Evolutionary conservation across 257 asterid species (phyloP).

Genomic region (Plantago major): DNA sequence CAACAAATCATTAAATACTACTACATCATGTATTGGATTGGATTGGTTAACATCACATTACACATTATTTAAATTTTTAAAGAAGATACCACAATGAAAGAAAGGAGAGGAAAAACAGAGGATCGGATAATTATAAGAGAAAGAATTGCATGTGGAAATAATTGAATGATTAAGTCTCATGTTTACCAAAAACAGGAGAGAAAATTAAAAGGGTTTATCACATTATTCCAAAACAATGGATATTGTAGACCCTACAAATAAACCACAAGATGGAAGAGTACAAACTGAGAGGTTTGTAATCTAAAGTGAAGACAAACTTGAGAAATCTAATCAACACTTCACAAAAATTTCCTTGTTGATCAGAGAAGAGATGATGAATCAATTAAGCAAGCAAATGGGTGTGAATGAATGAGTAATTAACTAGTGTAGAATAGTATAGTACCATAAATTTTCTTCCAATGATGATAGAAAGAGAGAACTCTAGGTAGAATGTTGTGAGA

Average conservation of each 20-base stretch:
- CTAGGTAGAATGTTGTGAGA: slow-evolving; percentile 91
- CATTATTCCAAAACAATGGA: slow-evolving; percentile 50
- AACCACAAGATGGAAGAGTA: slow-evolving; percentile 23
- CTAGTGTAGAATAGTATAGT: background rate
- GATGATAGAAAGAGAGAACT: slow-evolving; percentile 85
- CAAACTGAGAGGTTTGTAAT: slow-evolving; percentile 9
- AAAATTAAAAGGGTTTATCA: slow-evolving; percentile 23
- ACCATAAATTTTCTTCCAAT: slow-evolving; percentile 91
- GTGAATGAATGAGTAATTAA: background rate
- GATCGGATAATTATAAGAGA: background rate
- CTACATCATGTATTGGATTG: no score
- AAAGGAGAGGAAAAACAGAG: background rate
- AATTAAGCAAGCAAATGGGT: no score
- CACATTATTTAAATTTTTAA: no score
- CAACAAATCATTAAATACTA: no score
- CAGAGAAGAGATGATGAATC: no score
- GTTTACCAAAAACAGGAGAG: slow-evolving; percentile 34
- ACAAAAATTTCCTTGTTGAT: no score
- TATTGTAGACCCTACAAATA: slow-evolving; percentile 55
- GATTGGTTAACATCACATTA: no score
- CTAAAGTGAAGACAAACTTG: background rate
- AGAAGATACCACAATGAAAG: no score
- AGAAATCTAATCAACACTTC: background rate
- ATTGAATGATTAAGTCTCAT: slow-evolving; percentile 11
- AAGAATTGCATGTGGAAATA: slow-evolving; percentile 26